These are phyloP conservation scores for Annulohypoxylon bovei DNA, from an alignment of 495 filamentous ascomycete genomes.

Conservation along the genomic window DNA sequence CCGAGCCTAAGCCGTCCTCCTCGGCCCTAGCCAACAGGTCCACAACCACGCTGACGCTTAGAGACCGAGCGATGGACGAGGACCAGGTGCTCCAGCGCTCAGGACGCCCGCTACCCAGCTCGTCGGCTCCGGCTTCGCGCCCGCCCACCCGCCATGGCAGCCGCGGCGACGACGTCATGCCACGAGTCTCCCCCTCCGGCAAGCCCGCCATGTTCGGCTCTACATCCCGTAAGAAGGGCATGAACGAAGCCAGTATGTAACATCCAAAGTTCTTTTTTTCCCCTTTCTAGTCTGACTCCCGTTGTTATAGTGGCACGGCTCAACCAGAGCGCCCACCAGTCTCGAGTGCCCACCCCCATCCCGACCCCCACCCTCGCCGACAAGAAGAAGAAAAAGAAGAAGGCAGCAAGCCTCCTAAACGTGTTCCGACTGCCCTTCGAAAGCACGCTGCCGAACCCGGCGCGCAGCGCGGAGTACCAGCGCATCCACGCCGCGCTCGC, in stretches of 20 bases:
- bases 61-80: constrained; percentile 6
- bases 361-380: neutral
- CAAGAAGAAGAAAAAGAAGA: neutral
- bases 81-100: neutral
- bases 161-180: neutral
- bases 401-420: neutral
- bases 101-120: neutral
- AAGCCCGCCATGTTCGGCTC: constrained; percentile 7
- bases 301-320: too few species aligned
- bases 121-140: too few species aligned
- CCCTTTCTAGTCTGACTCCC: too few species aligned
- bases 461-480: neutral
- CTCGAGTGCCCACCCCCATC: neutral
- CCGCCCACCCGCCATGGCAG: too few species aligned
- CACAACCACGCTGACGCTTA: neutral
- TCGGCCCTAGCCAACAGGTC: neutral
- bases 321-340: neutral
- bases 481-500: neutral
- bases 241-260: neutral
- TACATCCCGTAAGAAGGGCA: neutral
- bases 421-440: neutral
- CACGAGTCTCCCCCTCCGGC: neutral
- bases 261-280: too few species aligned
- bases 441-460: neutral
- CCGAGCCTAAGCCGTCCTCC: neutral